Evolutionary conservation across 139 green algal species (phyloP), one percentile per base, ranked within the genome.

Genomic region (Chlamydomonas sphaeroides): DNA sequence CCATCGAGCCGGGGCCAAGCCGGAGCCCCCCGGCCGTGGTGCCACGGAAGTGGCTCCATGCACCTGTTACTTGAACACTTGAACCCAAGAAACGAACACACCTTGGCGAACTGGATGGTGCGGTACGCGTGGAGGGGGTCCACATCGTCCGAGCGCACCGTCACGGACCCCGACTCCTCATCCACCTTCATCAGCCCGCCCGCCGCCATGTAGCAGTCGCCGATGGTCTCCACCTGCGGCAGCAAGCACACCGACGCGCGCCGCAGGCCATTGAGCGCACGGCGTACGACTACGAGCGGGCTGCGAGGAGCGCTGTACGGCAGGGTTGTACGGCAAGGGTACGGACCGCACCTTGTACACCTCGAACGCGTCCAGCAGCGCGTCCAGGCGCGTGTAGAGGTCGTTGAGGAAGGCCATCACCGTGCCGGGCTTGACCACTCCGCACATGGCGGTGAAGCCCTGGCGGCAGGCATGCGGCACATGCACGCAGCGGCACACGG

Each of bases 281-380:
- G n/a, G n/a, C n/a, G n/a, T n/a, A n/a, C n/a, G n/a, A n/a, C n/a
- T n/a, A n/a, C n/a, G n/a, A n/a, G n/a, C n/a, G n/a, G n/a, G n/a
- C n/a, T n/a, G n/a, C n/a, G n/a, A n/a, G n/a, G n/a, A n/a, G n/a
- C n/a, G n/a, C n/a, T n/a, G n/a, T n/a, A n/a, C n/a, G n/a, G n/a
- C n/a, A n/a, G n/a, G n/a, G n/a, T n/a, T n/a, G n/a, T n/a, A n/a
- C n/a, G n/a, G n/a, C n/a, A n/a, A n/a, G n/a, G n/a, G n/a, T n/a
- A n/a, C n/a, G n/a, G n/a, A n/a, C n/a, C n/a, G n/a, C n/a, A n/a
- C 69, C 61, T 83, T 83, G 82, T 79, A 87, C 51, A 87, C 72
- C 0, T 39, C 72, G 15, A 63, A 78, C 51, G 42, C 53, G 30
- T 87, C 72, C 51, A 83, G 63, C 80, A 86, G 32, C 33, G 59